phyloP scores from a whole-genome alignment of 164 flowering plant species.

The Vitis rotundifolia region DNA sequence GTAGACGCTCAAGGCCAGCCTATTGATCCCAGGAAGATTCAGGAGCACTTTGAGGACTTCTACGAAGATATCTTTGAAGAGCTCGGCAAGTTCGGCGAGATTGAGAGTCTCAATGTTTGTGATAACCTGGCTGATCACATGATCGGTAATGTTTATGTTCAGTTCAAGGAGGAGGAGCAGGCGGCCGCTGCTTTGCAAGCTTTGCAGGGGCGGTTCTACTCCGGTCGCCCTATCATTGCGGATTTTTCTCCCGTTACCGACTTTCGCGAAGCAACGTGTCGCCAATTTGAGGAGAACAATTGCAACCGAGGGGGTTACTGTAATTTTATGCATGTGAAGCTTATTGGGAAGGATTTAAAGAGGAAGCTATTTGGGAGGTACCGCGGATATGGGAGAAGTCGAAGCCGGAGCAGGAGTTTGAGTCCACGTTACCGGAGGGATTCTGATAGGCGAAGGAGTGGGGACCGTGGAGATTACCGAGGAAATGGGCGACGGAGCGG shows the following conservation, averaged over 20 bases:
- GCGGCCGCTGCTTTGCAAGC: conserved; percentile 73
- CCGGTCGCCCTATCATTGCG: conserved; percentile 82
- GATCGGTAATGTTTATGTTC: conserved; percentile 85
- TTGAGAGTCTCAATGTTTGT: conserved; percentile 72
- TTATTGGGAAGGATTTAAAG: conserved; percentile 63
- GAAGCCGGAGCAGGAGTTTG: conserved; percentile 57
- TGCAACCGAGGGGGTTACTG: conserved; percentile 83
- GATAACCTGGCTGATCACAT: conserved; percentile 83
- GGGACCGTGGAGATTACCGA: conserved; percentile 29
- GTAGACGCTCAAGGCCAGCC: conserved; percentile 62
- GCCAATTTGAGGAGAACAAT: conserved; percentile 76
- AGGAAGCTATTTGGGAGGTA: conserved; percentile 60
- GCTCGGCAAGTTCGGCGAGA: conserved; percentile 74
- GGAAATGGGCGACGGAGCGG: conserved; percentile 39
- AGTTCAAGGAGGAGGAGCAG: conserved; percentile 86
- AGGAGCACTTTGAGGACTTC: conserved; percentile 60
- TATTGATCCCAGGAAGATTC: conserved; percentile 61
- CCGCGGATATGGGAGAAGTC: conserved; percentile 32
- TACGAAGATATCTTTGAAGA: conserved; percentile 78
- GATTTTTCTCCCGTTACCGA: conserved; percentile 81
- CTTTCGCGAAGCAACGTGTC: conserved; percentile 72
- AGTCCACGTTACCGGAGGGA: conserved; percentile 45
- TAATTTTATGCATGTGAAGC: conserved; percentile 76
- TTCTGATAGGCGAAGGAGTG: conserved; percentile 28
- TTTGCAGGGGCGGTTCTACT: conserved; percentile 66